These are phyloP conservation scores for Erodium maritimum DNA, from an alignment of 345 rosid species.

Conservation along the genomic window DNA sequence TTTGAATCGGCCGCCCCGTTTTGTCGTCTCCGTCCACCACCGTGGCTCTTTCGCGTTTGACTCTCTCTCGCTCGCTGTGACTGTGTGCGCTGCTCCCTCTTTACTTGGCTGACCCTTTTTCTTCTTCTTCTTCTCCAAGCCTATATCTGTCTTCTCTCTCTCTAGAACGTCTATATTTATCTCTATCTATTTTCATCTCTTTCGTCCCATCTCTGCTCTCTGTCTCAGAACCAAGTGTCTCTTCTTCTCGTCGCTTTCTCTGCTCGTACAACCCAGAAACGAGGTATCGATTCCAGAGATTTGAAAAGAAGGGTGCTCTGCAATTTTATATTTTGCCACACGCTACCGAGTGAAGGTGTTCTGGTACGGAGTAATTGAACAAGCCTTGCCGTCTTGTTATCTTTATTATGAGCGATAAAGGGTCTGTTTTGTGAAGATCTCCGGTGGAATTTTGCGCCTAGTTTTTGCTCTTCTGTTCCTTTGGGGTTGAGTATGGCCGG, in stretches of 20 bases:
- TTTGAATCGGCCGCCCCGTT: constrained; percentile 41
- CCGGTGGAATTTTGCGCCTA: not conserved
- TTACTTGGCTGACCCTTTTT: constrained; percentile 4
- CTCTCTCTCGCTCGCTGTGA: constrained; percentile 3
- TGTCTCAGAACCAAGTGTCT: not conserved
- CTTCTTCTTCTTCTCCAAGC: not conserved
- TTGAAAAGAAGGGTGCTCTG: too few species aligned
- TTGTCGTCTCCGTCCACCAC: constrained; percentile 32
- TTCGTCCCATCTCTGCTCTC: constrained; percentile 8
- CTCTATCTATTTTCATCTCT: not conserved
- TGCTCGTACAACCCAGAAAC: too few species aligned
- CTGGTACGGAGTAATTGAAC: too few species aligned
- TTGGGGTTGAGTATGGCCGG: constrained; percentile 51
- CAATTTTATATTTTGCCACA: too few species aligned
- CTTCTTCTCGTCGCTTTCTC: too few species aligned
- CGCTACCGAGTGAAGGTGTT: too few species aligned
- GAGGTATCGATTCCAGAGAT: too few species aligned
- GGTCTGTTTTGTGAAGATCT: not conserved
- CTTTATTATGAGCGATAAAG: constrained; percentile 1
- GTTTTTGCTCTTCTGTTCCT: not conserved
- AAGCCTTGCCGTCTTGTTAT: too few species aligned
- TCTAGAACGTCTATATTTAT: too few species aligned
- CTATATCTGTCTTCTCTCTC: constrained; percentile 4
- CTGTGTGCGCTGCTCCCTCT: not conserved
- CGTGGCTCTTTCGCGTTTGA: constrained; percentile 8